Base-by-base conservation (phyloP, 1,284 basidiomycete genomes). In the Cutaneotrichosporon cavernicola region DNA sequence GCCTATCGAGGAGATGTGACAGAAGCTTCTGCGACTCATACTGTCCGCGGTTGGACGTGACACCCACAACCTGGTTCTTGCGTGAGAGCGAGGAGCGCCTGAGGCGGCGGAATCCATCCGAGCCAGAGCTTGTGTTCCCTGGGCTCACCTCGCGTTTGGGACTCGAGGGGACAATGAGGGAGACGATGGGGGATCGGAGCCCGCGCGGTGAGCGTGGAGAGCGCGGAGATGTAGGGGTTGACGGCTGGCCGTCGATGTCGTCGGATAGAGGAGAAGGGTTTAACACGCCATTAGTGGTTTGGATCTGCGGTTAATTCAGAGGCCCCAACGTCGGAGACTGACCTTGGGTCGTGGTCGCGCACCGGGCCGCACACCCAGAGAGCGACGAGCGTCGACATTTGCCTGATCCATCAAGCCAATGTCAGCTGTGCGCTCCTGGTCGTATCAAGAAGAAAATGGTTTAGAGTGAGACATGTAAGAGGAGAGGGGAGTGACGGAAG, bases 21-120 rank as follows among this genome's bases (percentile, higher is more conserved):
- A 80, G 68, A 8, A 80, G 66, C 60, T 80, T 78, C 52, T 75
- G 73, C 2, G 74, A 75, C 52, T 80, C 78, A 50, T 73, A 70
- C 31, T 75, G 67, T 0, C 76, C 75, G n/a, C 68, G 61, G 16
- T 68, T 69, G 40, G 40, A 22, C 22, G 61, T 57, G 7, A 63
- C 38, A 4, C 32, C 56, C 1, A 26, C 46, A 4, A 56, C 52
- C 4, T 62, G 52, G 11, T 22, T n/a, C 49, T 47, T 64, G 18
- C 65, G 65, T 6, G 56, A 14, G 1, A 61, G 9, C 1, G 63
- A 58, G 4, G 63, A 49, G 6, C 59, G 58, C 10, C 63, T 58
- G 14, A 60, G 34, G 18, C 58, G 52, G 13, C 60, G 43, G 14
- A 57, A 40, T 5, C 43, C 43, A 4, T 46, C 60, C 13, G 57